Evolutionary conservation across 192 early-diverging fungal species (phyloP), one percentile per base, ranked within the genome.

Genomic region (Gamsiella multidivaricata): DNA sequence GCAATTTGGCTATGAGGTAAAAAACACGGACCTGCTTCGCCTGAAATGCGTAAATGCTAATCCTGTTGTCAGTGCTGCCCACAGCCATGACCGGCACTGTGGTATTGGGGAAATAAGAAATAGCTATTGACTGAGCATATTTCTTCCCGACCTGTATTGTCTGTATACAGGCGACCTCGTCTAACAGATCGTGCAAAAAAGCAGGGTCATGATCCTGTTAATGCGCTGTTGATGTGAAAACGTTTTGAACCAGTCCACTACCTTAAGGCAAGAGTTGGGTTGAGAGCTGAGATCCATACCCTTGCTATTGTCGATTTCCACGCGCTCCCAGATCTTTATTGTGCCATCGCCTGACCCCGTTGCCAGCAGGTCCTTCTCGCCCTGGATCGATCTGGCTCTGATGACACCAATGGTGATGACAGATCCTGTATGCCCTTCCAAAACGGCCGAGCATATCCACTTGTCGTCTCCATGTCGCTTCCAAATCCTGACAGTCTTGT

Each of bases 31-130:
- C 86, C 42, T 57, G 53, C 7, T 52, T 79, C n/a, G 56, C 51
- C n/a, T 63, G 55, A 39, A 80, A 69, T 34, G 87, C 75, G 53
- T 92, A 99, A 36, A 97, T 75, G 36, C 80, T 86, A 55, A 97
- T 80, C 50, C 82, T 79, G 68, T 85, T 87, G 70, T 97, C 94
- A 1, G 95, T 97, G 57, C 90, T 89, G 29, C 95, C 97, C n/a
- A 86, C 84, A 20, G 93, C 91, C 56, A 98, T 84, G 22, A 96
- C 76, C 2, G 90, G 83, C 25, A 85, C 83, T 70, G 20, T 74
- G 15, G 88, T 86, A 37, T 80, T 82, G 5, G 95, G 94, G 22
- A 95, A 76, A 41, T 82, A 88, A 0, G 89, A 82, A 31, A 97
- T 62, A 10, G 91, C 87, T 33, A 95, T 72, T 18, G 86, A 82